Evolutionary conservation across 1,284 basidiomycete genomes (phyloP), one percentile per base, ranked within the genome.

Genomic region (Meripilus lineatus): DNA sequence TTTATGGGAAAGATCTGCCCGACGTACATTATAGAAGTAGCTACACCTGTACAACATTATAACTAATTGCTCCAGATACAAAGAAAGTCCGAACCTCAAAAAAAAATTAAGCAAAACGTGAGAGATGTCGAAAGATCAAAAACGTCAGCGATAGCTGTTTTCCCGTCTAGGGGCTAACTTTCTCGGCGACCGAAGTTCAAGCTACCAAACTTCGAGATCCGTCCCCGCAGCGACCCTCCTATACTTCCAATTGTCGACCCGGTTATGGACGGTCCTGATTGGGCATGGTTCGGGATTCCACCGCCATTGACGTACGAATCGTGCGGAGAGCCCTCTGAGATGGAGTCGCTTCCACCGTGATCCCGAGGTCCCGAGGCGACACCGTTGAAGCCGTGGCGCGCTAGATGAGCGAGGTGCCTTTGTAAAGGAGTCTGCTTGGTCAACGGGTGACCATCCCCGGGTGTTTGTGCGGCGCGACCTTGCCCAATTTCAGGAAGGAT

Each of bases 351-450:
- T 0, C 71, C 73, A 13, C 64, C 63, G 34, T 63, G 68, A 35
- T 85, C 83, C 8, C 75, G 77, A 33, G 83, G 85, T 5, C 81
- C 81, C 2, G 81, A 84, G 15, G 86, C 75, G 2, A 90, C 81
- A 1, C 83, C 86, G 38, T 79, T 82, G 62, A 90, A 83, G 3
- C 87, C 88, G 54, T 90, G 84, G 23, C 84, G 74, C 14, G 86
- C 78, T 7, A 90, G 71, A 51, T 89, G 81, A 1, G 86, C 86
- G 0, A 89, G 72, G 52, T 88, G 82, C 22, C 81, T 71, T 53
- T 89, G 86, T 11, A 90, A 66, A 3, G 84, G 84, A 0, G 88
- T 89, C 52, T 83, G 33, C 30, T 45, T 82, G 48, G 81, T 82
- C 39, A 61, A 52, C 32, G 67, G 55, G 11, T 61, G 61, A 3